Conservation (phyloP, 2,329 filamentous ascomycete genomes). For the Aureobasidium sp. region DNA sequence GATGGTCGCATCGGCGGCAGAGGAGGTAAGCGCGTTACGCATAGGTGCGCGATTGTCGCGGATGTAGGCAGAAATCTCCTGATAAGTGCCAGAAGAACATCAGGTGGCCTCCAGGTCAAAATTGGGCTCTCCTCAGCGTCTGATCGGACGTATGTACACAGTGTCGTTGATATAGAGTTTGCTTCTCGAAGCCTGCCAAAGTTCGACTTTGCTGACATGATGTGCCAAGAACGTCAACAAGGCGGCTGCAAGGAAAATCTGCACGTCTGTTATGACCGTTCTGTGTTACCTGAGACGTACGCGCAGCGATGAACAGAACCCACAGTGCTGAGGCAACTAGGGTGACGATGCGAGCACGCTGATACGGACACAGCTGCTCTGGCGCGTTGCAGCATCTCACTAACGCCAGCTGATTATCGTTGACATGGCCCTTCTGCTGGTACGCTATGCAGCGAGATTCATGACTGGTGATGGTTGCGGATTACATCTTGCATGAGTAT, state of each 20-base stretch:
- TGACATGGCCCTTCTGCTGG: background rate
- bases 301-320: background rate
- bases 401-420: background rate
- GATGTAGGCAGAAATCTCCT: background rate
- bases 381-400: background rate
- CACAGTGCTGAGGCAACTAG: background rate
- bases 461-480: background rate
- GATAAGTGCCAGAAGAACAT: background rate
- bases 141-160: background rate
- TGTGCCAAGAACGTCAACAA: background rate
- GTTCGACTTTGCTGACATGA: background rate
- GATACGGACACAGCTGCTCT: background rate
- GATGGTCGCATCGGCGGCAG: background rate
- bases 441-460: background rate
- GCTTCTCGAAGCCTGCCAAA: constrained; percentile 1
- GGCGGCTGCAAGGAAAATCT: background rate
- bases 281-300: background rate
- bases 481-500: constrained; percentile 1
- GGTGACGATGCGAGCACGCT: background rate
- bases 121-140: background rate
- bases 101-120: background rate
- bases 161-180: constrained; percentile 8
- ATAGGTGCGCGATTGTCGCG: background rate
- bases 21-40: background rate
- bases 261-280: background rate